phyloP scores from a whole-genome alignment of 495 filamentous ascomycete species.

The Penicillium canariense region DNA sequence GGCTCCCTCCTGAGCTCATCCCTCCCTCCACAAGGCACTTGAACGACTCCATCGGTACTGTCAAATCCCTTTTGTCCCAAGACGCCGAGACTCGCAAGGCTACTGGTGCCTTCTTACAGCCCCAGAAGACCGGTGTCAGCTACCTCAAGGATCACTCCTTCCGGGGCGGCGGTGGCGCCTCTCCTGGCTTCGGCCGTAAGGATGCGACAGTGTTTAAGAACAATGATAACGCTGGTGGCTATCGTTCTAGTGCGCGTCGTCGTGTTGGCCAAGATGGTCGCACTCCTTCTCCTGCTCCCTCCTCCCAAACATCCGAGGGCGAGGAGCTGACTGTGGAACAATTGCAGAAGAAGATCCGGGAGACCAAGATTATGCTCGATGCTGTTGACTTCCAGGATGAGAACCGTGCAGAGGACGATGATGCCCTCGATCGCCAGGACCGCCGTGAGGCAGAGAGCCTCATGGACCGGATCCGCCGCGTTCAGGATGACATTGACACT shows the following conservation, averaged over 20 bases:
- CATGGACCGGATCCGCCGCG: conserved; percentile 85
- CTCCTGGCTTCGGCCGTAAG: conserved; percentile 58
- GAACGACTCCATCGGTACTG: conserved; percentile 84
- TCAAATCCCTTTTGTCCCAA: conserved; percentile 88
- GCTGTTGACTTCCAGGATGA: conserved; percentile 97
- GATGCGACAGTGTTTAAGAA: conserved; percentile 97
- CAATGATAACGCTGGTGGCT: conserved; percentile 81
- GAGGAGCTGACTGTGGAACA: conserved; percentile 87
- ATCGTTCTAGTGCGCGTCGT: conserved; percentile 89
- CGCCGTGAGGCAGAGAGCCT: conserved; percentile 91
- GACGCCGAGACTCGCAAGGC: conserved; percentile 84
- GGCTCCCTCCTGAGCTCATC: conserved; percentile 88
- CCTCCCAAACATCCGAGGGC: conserved; percentile 66
- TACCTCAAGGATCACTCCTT: conserved; percentile 97
- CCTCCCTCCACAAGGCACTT: conserved; percentile 95
- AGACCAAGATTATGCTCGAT: conserved; percentile 94
- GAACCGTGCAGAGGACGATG: conserved; percentile 84
- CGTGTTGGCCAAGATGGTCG: conserved; percentile 68
- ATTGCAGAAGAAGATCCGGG: conserved; percentile 86
- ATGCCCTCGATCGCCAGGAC: conserved; percentile 85
- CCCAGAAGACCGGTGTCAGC: conserved; percentile 95
- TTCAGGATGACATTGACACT: conserved; percentile 94
- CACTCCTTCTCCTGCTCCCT: conserved; percentile 70
- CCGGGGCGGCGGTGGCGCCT: conserved; percentile 51
- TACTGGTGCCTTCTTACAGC: conserved; percentile 79